Evolutionary conservation across 2,329 filamentous ascomycete genomes (phyloP), one percentile per base, ranked within the genome.

Genomic region (Monosporascus ibericus): DNA sequence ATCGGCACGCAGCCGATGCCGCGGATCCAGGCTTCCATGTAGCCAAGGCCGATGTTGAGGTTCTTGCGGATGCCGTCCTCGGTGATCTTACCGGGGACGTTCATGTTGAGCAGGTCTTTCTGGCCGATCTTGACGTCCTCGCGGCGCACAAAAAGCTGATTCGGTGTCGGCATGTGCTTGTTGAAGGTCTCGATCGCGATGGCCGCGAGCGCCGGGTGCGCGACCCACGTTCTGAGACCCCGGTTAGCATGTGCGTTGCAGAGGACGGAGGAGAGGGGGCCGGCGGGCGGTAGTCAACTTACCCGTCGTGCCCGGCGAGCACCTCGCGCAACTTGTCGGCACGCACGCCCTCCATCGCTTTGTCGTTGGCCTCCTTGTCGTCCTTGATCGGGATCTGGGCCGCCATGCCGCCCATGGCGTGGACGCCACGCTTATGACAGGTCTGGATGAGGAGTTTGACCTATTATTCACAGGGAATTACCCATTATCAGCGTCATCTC

Each of bases 361-460:
- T 86, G 65, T 96, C 91, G 74, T 97, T 96, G 68, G 92, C 92
- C 47, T 81, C 84, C 62, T 86, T 83, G 73, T 97, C 88, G 69
- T 94, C 88, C 80, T 97, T 97, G 79, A 97, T 96, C 57, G 94
- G 94, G 67, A 99, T 99, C 74, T 97, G 94, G 39, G 94, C 94
- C 3, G 92, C 92, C 94, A 99, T 97, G 60, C 94, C 94, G 62
- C 94, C 86, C 94, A 97, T 97, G 59, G 94, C 94, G 73, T 97
- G 94, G n/a, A 97, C 94, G 51, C 92, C 91, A 63, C 94, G 87
- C 70, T 86, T 87, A 74, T 99, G 94, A 79, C 94, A 99, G 52
- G 94, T 97, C 81, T 96, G 92, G 75, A 99, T 96, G 60, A 99
- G 83, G 40, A 97, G 85, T 74, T 94, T 95, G 66, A 97, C 76